Evolutionary conservation across 1,284 basidiomycete genomes (phyloP), one percentile per base, ranked within the genome.

Genomic region (Hemileia vastatrix): DNA sequence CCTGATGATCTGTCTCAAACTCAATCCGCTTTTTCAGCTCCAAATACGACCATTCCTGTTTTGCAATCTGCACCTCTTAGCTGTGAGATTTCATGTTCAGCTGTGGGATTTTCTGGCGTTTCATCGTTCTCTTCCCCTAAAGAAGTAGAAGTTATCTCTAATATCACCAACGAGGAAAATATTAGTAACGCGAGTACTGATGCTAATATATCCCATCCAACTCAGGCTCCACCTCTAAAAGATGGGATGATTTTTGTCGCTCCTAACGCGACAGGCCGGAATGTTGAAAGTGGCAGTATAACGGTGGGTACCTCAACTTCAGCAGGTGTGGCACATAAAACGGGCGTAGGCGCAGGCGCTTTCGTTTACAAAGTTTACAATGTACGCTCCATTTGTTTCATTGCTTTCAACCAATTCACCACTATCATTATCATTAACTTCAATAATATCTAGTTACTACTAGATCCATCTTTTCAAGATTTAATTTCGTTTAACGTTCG

Each of bases 291-390:
- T 15, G 57, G 57, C 21, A 58, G 51, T 40, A 21, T 58, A n/a
- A 58, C 51, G 57, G 57, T 58, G 6, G 50, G 53, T 50, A 36
- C 57, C 13, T 45, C 52, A 19, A 60, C 52, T 32, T 33, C 49
- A 8, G 23, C 57, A 27, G 11, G 9, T 24, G 36, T 60, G 9
- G 36, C 27, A 5, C 57, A 52, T 13, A 52, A 53, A 32, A 50
- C 32, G 27, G 33, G 27, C 23, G 50, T 60, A 15, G 62, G 62
- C 45, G 55, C 62, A 6, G 55, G 65, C 18, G 65, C 65, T 19
- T 66, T 66, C 44, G 65, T 66, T 19, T 66, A 59, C 50, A 66
- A 66, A 54, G 51, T 66, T 13, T 66, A 66, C 43, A 59, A 65
- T 50, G 64, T 65, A 6, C 32, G 63, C 57, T 18, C 3, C 13